Percentiles rank a stretch among this genome's conserved stretches.
Evolutionary conservation across 163 green algal species (phyloP).

Genomic region (Chloromonas sp.): DNA sequence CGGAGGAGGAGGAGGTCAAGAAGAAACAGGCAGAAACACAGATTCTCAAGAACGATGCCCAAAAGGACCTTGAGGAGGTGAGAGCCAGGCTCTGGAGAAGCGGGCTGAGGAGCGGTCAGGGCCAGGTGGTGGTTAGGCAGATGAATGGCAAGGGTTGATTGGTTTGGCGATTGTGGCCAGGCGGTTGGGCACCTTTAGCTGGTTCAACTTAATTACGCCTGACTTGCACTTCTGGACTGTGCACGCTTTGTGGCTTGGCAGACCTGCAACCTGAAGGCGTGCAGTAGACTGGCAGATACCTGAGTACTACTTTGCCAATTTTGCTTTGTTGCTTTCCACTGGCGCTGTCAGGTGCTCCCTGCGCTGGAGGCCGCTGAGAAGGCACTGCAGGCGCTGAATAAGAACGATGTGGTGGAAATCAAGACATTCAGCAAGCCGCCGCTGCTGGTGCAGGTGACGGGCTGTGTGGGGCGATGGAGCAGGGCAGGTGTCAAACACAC

Average conservation of each 20-base stretch:
- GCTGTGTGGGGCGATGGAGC: too few relatives aligned
- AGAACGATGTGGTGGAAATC: constrained; percentile 84
- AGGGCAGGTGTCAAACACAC: too few relatives aligned
- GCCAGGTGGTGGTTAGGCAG: too few relatives aligned
- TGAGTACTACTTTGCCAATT: not conserved
- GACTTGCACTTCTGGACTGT: too few relatives aligned
- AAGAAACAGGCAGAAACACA: constrained; percentile 34
- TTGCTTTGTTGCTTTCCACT: not conserved
- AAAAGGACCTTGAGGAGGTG: constrained; percentile 29
- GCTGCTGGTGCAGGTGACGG: constrained; percentile 29
- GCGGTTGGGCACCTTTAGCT: too few relatives aligned
- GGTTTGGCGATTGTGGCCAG: too few relatives aligned
- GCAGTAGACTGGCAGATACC: too few relatives aligned
- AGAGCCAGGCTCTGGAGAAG: not conserved
- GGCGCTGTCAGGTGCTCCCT: constrained; percentile 52
- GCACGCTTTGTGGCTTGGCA: too few relatives aligned
- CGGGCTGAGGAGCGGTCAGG: too few relatives aligned
- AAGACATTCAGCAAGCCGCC: constrained; percentile 81
- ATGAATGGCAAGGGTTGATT: too few relatives aligned
- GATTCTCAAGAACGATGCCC: constrained; percentile 39
- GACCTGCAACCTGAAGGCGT: too few relatives aligned
- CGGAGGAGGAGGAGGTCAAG: constrained; percentile 69
- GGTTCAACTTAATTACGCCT: too few relatives aligned
- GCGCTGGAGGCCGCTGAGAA: constrained; percentile 64
- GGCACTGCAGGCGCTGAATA: constrained; percentile 72